Percentiles rank a stretch among this genome's conserved stretches.
phyloP scores from a whole-genome alignment of 345 rosid genomes.

The Carallia brachiata region DNA sequence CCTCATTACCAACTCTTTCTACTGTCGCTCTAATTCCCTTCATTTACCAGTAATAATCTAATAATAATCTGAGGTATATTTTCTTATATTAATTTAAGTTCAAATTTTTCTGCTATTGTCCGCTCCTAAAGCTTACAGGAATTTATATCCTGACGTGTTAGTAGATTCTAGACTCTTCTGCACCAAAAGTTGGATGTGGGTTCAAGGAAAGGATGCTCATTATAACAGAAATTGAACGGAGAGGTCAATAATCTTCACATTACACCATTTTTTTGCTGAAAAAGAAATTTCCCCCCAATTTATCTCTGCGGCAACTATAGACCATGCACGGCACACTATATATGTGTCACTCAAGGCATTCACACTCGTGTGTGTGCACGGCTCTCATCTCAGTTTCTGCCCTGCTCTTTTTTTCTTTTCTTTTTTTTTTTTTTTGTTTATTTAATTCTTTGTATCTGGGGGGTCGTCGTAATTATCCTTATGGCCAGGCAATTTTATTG shows the following conservation, averaged over 20 bases:
- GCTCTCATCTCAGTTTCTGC: slow-evolving; percentile 27
- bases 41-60: background rate
- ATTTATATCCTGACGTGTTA: too few relatives aligned
- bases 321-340: background rate
- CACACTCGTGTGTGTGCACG: slow-evolving; percentile 8
- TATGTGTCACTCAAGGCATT: background rate
- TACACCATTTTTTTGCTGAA: too few relatives aligned
- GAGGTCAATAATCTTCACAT: too few relatives aligned
- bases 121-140: too few relatives aligned
- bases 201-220: too few relatives aligned
- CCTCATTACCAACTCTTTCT: slow-evolving; percentile 11
- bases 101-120: too few relatives aligned
- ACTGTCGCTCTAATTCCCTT: background rate
- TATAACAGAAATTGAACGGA: too few relatives aligned
- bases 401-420: background rate
- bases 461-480: slow-evolving; percentile 41
- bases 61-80: too few relatives aligned
- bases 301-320: background rate
- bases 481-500: slow-evolving; percentile 32
- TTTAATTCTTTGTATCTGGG: too few relatives aligned
- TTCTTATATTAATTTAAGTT: too few relatives aligned
- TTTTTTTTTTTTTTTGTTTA: slow-evolving; percentile 10
- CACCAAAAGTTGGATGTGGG: too few relatives aligned
- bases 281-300: slow-evolving; percentile 11
- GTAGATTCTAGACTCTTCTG: too few relatives aligned